Evolutionary conservation across 352 stramenopile species (phyloP).

Genomic region (Globisporangium emineosum): DNA sequence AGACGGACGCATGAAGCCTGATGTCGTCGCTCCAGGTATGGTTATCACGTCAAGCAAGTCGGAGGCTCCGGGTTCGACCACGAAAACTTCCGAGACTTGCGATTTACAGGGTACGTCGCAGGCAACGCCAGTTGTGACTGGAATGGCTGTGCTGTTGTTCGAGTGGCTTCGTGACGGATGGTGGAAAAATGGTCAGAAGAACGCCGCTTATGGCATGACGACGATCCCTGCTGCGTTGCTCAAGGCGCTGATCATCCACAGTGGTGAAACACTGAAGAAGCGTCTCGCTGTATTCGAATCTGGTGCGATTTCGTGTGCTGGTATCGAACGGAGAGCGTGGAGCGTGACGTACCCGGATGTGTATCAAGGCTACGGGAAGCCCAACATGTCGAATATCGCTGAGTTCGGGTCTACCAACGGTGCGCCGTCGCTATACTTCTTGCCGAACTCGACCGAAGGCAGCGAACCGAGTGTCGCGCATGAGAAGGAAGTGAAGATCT

Average conservation of each 20-base stretch:
- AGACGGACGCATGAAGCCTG: constrained; percentile 84
- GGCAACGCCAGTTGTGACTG: constrained; percentile 70
- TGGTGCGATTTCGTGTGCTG: constrained; percentile 47
- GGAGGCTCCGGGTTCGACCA: constrained; percentile 44
- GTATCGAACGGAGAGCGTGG: constrained; percentile 30
- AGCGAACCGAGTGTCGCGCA: constrained; percentile 57
- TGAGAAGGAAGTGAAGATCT: constrained; percentile 58
- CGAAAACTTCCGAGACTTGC: constrained; percentile 54
- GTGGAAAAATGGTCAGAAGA: constrained; percentile 65
- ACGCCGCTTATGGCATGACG: constrained; percentile 50
- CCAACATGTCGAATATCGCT: constrained; percentile 76
- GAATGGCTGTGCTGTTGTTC: constrained; percentile 67
- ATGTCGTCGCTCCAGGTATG: constrained; percentile 85
- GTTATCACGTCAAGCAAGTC: constrained; percentile 74
- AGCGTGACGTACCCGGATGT: constrained; percentile 60
- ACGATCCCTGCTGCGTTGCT: constrained; percentile 65
- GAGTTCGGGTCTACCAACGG: constrained; percentile 34
- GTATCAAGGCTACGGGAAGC: constrained; percentile 81
- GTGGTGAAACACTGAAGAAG: constrained; percentile 47
- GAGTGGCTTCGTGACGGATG: constrained; percentile 80
- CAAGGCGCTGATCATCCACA: constrained; percentile 84
- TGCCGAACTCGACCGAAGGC: constrained; percentile 67
- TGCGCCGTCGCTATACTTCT: constrained; percentile 54
- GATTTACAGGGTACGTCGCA: constrained; percentile 78
- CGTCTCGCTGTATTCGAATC: constrained; percentile 39